phyloP scores from a whole-genome alignment of 2,329 filamentous ascomycete genomes.

The Clarireedia paspali region DNA sequence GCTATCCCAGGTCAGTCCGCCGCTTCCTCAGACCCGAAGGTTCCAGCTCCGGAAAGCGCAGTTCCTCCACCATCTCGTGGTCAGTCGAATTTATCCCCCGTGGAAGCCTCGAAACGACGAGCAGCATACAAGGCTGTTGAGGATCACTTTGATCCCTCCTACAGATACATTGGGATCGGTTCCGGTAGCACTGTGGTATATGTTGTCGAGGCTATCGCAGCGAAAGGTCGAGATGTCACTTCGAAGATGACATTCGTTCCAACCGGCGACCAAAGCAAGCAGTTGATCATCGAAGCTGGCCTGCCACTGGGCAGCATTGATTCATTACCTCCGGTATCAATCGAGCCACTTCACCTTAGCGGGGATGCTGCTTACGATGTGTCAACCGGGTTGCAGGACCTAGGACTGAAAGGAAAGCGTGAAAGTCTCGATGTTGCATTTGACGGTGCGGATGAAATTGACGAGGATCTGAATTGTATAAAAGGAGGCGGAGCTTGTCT shows the following conservation, averaged over 20 bases:
- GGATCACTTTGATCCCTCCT: slow-evolving; percentile 58
- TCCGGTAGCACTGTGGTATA: slow-evolving; percentile 78
- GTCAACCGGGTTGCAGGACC: slow-evolving; percentile 36
- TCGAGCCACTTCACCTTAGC: slow-evolving; percentile 18
- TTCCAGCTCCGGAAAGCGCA: slow-evolving; percentile 13
- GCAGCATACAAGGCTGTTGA: slow-evolving; percentile 68
- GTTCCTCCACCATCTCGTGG: slow-evolving; percentile 8
- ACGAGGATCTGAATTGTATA: slow-evolving; percentile 90
- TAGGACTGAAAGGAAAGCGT: slow-evolving; percentile 30
- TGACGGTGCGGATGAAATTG: slow-evolving; percentile 95
- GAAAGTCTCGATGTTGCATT: slow-evolving; percentile 78
- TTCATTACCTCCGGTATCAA: slow-evolving; percentile 27
- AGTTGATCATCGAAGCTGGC: slow-evolving; percentile 74
- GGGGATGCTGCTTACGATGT: slow-evolving; percentile 61
- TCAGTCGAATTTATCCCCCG: slow-evolving; percentile 29
- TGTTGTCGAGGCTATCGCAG: slow-evolving; percentile 73
- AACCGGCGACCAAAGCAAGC: slow-evolving; percentile 80
- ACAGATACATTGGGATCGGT: slow-evolving; percentile 68
- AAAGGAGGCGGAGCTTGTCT: slow-evolving; percentile 97
- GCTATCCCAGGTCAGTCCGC: slow-evolving; percentile 11
- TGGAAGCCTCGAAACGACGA: slow-evolving; percentile 68
- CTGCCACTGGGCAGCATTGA: slow-evolving; percentile 56
- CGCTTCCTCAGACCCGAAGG: slow-evolving; percentile 12
- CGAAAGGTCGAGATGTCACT: slow-evolving; percentile 46
- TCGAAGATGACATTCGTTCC: slow-evolving; percentile 69